Conservation (phyloP, 2,329 filamentous ascomycete genomes). For the Clarireedia monteithiana region DNA sequence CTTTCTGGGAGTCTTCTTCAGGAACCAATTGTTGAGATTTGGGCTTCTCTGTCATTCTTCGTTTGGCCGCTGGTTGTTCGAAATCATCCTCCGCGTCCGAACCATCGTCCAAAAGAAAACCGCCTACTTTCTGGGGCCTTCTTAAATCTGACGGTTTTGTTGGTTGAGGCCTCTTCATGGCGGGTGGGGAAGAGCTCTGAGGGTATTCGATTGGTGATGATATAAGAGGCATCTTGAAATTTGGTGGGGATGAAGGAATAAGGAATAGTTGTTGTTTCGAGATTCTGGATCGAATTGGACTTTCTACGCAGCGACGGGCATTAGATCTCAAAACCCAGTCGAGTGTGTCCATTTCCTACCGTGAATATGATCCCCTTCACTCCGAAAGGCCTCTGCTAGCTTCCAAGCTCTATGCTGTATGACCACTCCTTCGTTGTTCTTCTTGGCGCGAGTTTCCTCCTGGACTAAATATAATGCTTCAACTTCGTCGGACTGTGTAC, state of each 20-base stretch:
- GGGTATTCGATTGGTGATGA: conserved; percentile 47
- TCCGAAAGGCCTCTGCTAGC: conserved; percentile 38
- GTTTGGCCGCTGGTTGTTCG: conserved; percentile 34
- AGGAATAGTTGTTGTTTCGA: conserved; percentile 1
- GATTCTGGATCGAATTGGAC: background rate
- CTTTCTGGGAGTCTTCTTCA: background rate
- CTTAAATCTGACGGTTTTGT: conserved; percentile 26
- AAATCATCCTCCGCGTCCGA: conserved; percentile 32
- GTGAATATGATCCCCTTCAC: conserved; percentile 36
- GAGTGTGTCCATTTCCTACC: conserved; percentile 13
- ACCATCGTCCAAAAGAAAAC: conserved; percentile 39
- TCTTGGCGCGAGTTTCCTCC: conserved; percentile 34
- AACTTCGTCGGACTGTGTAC: conserved; percentile 38
- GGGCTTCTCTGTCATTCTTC: conserved; percentile 34
- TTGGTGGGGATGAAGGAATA: conserved; percentile 4
- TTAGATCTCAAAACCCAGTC: background rate
- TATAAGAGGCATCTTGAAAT: conserved; percentile 45
- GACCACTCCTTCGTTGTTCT: conserved; percentile 37
- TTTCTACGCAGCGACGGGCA: background rate
- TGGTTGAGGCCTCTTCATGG: conserved; percentile 32
- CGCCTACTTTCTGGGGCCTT: conserved; percentile 33
- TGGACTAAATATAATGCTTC: conserved; percentile 36
- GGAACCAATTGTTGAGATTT: background rate
- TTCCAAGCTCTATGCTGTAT: conserved; percentile 45
- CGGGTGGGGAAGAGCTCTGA: conserved; percentile 24